Base-by-base conservation (phyloP, 768 basidiomycete genomes). In the Lactarius sanguifluus region DNA sequence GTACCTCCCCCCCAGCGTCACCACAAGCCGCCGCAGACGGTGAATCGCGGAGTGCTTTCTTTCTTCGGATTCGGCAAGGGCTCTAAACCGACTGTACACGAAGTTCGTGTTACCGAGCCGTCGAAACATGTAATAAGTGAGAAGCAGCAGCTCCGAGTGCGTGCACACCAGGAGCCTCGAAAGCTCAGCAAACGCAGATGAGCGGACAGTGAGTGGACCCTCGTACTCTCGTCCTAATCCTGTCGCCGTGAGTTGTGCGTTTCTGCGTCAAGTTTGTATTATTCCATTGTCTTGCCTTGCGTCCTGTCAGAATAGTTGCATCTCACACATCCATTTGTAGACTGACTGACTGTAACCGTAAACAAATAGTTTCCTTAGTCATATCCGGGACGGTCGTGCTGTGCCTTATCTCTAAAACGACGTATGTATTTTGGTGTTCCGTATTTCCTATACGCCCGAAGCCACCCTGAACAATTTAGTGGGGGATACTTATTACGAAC, bases 51-150 rank as follows among this genome's bases (percentile, higher is more conserved):
- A 28, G n/a, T 69, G 13, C 57, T 71, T 28, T 60, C 61, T 8
- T 64, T 72, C 30, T 65, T 72, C 28, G 70, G 62, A 40, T 64
- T 69, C 13, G 65, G 68, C n/a, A 71, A 69, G 62, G 36, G 62
- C 16, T 54, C 66, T 12, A 67, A 67, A 41, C 57, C 68, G 61
- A 41, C 47, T 23, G 66, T 68, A 15, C 61, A 55, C 23, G 50
- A 69, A 55, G 66, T 69, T 5, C 69, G 61, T 15, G 25, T 68
- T 7, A 13, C 45, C 6, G 69, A 69, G 45, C 65, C 36, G 2
- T 20, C 52, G 41, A 64, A 32, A 25, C 52, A 12, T 36, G 58
- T 38, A 34, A 47, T 55, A 16, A 45, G 3, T 16, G 62, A 67
- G 50, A 54, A 43, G 50, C 57, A 43, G 20, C 50, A 47, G 50